These are phyloP conservation scores for Fonsecaea nubica DNA, from an alignment of 2,329 filamentous ascomycete species.

Conservation along the genomic window DNA sequence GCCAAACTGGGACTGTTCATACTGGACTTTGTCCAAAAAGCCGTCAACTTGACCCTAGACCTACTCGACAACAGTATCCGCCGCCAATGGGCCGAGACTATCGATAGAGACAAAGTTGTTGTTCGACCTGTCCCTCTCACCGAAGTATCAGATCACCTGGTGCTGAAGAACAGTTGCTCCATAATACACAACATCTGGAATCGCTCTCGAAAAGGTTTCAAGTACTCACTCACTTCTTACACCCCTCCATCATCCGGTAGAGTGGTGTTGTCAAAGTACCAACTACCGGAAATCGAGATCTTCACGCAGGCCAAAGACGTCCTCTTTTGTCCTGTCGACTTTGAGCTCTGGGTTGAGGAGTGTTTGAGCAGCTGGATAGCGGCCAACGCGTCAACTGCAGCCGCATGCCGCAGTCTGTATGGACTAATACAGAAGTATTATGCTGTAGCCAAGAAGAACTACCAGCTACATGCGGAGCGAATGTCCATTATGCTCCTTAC, in stretches of 20 bases:
- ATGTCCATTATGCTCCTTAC: conserved; percentile 64
- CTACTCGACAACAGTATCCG: conserved; percentile 23
- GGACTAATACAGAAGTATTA: conserved; percentile 48
- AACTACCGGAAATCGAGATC: conserved; percentile 20
- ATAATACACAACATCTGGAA: conserved; percentile 12
- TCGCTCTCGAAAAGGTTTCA: conserved; percentile 29
- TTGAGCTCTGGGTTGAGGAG: conserved; percentile 59
- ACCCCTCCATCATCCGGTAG: not conserved
- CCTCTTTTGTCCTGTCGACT: conserved; percentile 44
- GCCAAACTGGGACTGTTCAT: conserved; percentile 48
- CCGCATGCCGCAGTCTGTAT: conserved; percentile 44
- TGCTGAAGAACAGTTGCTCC: conserved; percentile 8
- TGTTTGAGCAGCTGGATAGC: conserved; percentile 52
- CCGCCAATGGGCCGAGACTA: conserved; percentile 20
- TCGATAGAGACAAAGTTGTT: conserved; percentile 21
- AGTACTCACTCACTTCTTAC: conserved; percentile 20
- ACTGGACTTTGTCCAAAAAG: conserved; percentile 19
- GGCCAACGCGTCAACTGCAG: conserved; percentile 34
- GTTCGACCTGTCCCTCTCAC: conserved; percentile 9
- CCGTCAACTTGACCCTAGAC: conserved; percentile 27
- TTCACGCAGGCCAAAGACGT: conserved; percentile 29
- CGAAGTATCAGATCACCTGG: conserved; percentile 6
- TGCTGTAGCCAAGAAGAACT: conserved; percentile 41
- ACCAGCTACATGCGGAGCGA: conserved; percentile 52
- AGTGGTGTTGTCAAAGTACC: not conserved